Evolutionary conservation across 2,329 filamentous ascomycete species (phyloP).

Genomic region (Nakataea oryzae): DNA sequence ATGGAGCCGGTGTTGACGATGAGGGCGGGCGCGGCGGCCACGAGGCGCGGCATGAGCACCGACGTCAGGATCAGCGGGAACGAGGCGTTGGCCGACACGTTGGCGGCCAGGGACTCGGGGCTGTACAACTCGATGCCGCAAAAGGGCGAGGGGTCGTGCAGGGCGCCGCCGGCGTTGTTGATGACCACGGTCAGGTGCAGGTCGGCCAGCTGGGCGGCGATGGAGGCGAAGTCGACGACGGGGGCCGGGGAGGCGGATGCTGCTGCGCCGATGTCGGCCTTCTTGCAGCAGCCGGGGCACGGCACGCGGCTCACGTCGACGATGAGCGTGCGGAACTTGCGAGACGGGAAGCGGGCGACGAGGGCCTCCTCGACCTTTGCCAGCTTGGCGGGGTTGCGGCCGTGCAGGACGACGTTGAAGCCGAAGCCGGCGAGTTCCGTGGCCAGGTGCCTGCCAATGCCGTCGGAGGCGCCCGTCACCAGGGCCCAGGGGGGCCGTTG

Average conservation of each 20-base stretch:
- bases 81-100: slow-evolving; percentile 34
- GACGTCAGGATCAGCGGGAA: slow-evolving; percentile 39
- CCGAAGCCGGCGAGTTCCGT: slow-evolving; percentile 37
- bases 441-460: slow-evolving; percentile 40
- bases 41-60: slow-evolving; percentile 31
- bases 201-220: slow-evolving; percentile 16
- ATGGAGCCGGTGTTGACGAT: slow-evolving; percentile 40
- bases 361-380: slow-evolving; percentile 27
- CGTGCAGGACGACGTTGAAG: slow-evolving; percentile 48
- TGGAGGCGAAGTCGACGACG: slow-evolving; percentile 13
- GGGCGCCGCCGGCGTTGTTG: slow-evolving; percentile 43
- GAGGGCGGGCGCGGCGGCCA: slow-evolving; percentile 27
- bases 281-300: slow-evolving; percentile 3
- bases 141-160: slow-evolving; percentile 17
- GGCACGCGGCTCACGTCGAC: slow-evolving; percentile 26
- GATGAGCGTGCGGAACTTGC: slow-evolving; percentile 27
- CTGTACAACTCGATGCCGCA: slow-evolving; percentile 23
- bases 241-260: slow-evolving; percentile 5
- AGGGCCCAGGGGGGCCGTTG: slow-evolving; percentile 29
- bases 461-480: slow-evolving; percentile 43
- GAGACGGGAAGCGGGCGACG: slow-evolving; percentile 23
- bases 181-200: slow-evolving; percentile 40
- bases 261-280: slow-evolving; percentile 5
- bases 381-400: slow-evolving; percentile 40
- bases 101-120: slow-evolving; percentile 24